These are phyloP conservation scores for Rhodofomes roseus DNA, from an alignment of 1,284 basidiomycete species.

Conservation along the genomic window DNA sequence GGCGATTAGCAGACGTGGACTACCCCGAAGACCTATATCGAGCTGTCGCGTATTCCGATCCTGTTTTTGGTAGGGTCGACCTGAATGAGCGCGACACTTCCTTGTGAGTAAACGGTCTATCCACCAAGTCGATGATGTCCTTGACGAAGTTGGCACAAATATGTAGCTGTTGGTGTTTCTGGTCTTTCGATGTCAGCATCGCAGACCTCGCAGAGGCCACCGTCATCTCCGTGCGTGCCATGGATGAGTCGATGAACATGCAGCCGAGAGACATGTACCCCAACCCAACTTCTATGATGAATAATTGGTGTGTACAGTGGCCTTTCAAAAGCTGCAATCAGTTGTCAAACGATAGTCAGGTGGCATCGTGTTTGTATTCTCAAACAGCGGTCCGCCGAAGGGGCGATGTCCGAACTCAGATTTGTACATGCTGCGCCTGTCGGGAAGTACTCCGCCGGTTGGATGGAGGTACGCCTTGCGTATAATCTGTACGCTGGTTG, in stretches of 20 bases:
- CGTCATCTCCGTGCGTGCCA: constrained; percentile 50
- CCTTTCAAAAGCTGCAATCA: no score
- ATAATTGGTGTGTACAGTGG: constrained; percentile 40
- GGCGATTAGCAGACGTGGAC: constrained; percentile 48
- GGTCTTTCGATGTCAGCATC: constrained; percentile 43
- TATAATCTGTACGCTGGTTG: background rate
- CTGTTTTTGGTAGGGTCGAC: constrained; percentile 38
- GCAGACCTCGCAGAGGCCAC: constrained; percentile 32
- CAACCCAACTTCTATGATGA: constrained; percentile 48
- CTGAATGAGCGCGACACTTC: constrained; percentile 50
- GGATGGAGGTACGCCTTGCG: constrained; percentile 48
- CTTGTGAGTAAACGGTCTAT: constrained; percentile 31
- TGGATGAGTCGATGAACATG: constrained; percentile 40
- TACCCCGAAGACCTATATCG: constrained; percentile 58
- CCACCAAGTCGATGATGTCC: no score
- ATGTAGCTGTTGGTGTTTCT: constrained; percentile 63
- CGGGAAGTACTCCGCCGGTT: constrained; percentile 49
- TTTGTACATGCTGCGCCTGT: constrained; percentile 66
- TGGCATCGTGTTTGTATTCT: constrained; percentile 61
- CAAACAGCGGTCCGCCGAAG: constrained; percentile 22
- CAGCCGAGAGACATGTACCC: constrained; percentile 25
- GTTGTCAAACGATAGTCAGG: constrained; percentile 27
- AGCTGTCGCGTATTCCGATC: constrained; percentile 24
- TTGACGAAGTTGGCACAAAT: background rate
- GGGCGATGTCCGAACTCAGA: constrained; percentile 25